A percentile compares a stretch with the other conserved stretches of the same genome.
Evolutionary conservation across 768 basidiomycete species (phyloP).

Genomic region (Phylloporus scabripes): DNA sequence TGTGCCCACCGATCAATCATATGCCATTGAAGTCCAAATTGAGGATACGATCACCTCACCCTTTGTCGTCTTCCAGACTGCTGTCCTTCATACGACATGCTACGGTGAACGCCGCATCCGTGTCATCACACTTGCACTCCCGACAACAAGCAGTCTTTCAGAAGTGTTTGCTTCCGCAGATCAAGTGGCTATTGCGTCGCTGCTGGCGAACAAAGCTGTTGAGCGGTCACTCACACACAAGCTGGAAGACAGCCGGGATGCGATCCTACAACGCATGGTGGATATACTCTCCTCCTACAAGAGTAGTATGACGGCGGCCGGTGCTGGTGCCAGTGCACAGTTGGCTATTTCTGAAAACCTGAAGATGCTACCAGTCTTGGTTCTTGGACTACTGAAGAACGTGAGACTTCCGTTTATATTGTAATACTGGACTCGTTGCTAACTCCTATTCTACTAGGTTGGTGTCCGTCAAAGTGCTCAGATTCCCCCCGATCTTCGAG

Average conservation of each 20-base stretch:
- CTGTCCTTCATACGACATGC: constrained; percentile 90
- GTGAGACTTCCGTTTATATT: constrained; percentile 40
- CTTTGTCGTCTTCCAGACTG: constrained; percentile 92
- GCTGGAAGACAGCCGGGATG: constrained; percentile 84
- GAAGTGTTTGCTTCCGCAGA: constrained; percentile 90
- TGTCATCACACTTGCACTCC: constrained; percentile 82
- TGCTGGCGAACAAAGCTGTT: constrained; percentile 89
- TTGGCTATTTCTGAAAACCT: constrained; percentile 89
- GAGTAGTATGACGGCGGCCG: constrained; percentile 91
- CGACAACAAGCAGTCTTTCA: constrained; percentile 81
- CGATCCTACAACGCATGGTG: constrained; percentile 75
- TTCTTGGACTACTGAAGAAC: constrained; percentile 91
- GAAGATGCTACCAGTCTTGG: constrained; percentile 88
- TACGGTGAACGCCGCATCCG: constrained; percentile 91
- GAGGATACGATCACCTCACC: constrained; percentile 90
- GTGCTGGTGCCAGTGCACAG: constrained; percentile 90
- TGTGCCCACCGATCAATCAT: constrained; percentile 94
- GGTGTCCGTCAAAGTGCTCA: constrained; percentile 94
- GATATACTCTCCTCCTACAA: constrained; percentile 88
- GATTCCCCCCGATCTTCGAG: constrained; percentile 93
- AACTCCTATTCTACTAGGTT: constrained; percentile 45
- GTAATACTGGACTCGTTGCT: not conserved
- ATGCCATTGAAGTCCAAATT: constrained; percentile 92
- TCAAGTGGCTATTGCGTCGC: constrained; percentile 78
- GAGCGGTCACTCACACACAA: constrained; percentile 82